A percentile compares a stretch with the other conserved stretches of the same genome.
Conservation (phyloP, 2,329 filamentous ascomycete genomes). For the Colletotrichum higginsianum region DNA sequence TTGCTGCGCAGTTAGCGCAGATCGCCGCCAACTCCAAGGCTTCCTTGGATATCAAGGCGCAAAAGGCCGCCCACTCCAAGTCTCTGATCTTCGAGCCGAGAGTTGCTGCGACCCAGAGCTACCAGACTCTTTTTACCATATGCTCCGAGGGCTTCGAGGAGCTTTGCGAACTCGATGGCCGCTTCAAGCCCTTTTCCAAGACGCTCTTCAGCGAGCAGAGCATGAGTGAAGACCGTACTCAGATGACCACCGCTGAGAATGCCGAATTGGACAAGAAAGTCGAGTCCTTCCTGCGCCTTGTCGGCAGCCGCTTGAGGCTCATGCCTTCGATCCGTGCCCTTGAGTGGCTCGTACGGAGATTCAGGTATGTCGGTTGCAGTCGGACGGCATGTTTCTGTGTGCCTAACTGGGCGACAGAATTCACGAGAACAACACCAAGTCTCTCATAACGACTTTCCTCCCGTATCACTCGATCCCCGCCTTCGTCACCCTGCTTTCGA, state of each 20-base stretch:
- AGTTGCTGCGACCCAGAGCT: constrained; percentile 89
- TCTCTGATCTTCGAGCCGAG: constrained; percentile 93
- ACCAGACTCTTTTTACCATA: constrained; percentile 88
- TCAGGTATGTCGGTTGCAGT: constrained; percentile 73
- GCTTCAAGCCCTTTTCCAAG: constrained; percentile 81
- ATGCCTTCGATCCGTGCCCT: constrained; percentile 91
- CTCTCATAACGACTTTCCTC: constrained; percentile 86
- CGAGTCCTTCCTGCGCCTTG: constrained; percentile 86
- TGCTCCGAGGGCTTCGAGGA: constrained; percentile 93
- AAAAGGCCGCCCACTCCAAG: constrained; percentile 92
- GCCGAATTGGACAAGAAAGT: constrained; percentile 83
- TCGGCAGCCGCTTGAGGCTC: constrained; percentile 82
- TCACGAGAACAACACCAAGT: constrained; percentile 89
- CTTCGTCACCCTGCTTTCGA: constrained; percentile 89
- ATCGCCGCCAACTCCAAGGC: constrained; percentile 92
- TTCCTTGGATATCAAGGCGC: constrained; percentile 92
- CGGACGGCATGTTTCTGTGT: constrained; percentile 32
- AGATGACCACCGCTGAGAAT: constrained; percentile 88
- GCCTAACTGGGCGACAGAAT: constrained; percentile 68
- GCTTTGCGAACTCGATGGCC: constrained; percentile 86
- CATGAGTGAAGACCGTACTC: constrained; percentile 86
- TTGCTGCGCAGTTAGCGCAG: constrained; percentile 93
- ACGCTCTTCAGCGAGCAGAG: constrained; percentile 96
- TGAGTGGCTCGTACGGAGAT: constrained; percentile 94
- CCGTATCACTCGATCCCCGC: constrained; percentile 91